Evolutionary conservation across 768 basidiomycete genomes (phyloP).

Genomic region (Tylopilus plumbeoviolaceoides): DNA sequence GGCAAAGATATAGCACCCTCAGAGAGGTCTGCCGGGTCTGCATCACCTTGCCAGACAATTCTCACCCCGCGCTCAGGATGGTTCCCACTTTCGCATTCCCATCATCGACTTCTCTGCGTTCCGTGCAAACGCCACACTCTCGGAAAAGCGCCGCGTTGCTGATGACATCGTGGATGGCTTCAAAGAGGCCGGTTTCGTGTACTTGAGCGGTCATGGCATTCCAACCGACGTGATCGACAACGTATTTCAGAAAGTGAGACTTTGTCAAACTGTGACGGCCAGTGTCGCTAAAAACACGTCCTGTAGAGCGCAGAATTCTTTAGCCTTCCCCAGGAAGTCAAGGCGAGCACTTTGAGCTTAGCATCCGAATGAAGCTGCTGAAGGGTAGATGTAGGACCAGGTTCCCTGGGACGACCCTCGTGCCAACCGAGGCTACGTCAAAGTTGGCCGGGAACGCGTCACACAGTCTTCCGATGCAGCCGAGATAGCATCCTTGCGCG

Average conservation of each 20-base stretch:
- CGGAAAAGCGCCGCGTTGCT: conserved; percentile 61
- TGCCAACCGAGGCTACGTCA: conserved; percentile 81
- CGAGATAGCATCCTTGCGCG: conserved; percentile 73
- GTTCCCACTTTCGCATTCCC: conserved; percentile 59
- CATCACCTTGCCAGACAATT: neutral
- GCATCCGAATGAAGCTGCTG: neutral
- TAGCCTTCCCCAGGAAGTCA: conserved; percentile 52
- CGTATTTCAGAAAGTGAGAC: conserved; percentile 60
- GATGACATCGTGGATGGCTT: conserved; percentile 69
- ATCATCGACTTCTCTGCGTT: conserved; percentile 76
- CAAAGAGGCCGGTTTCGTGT: conserved; percentile 78
- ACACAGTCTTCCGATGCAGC: conserved; percentile 65
- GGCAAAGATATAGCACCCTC: conserved; percentile 21
- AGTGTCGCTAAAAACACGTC: neutral
- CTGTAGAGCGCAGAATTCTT: conserved; percentile 76
- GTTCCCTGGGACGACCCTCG: conserved; percentile 84
- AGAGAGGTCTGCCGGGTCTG: conserved; percentile 18
- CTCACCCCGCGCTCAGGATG: conserved; percentile 26
- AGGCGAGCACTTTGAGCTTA: conserved; percentile 36
- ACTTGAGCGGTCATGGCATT: conserved; percentile 72
- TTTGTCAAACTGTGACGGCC: neutral
- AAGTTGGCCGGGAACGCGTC: conserved; percentile 76
- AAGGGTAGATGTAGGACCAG: conserved; percentile 37
- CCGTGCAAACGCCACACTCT: conserved; percentile 41
- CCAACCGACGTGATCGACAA: conserved; percentile 49